Base-by-base conservation (phyloP, 2,329 filamentous ascomycete species). In the Fusarium sp. region DNA sequence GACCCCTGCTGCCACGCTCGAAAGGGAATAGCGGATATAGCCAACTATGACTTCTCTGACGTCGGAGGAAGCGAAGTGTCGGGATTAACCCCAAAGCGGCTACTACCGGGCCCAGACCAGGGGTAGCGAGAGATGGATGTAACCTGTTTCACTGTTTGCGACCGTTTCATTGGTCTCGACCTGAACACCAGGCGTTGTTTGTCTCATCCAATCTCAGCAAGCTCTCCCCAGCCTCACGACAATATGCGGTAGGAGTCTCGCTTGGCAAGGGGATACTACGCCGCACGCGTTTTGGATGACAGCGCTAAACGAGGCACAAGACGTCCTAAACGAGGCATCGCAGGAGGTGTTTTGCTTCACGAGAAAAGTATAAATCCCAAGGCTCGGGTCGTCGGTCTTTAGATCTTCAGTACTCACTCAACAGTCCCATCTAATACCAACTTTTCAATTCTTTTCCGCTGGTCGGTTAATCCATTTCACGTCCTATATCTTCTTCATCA, bases 371-470 rank as follows among this genome's bases (percentile, higher is more conserved):
- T 66, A 66, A 65, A 55, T 38, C 25, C 42, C 42, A 45, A 8
- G 38, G 10, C 19, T 9, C 12, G 37, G 29, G 33, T 52, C 27
- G 29, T 15, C 37, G 27, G 25, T 58, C 31, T 42, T 65, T 65
- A 25, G 16, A 14, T 66, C 63, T 23, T 27, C 63, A 66, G 63
- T 66, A 18, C 38, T 38, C 33, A 65, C 63, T 66, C 63, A 65
- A 29, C 61, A 62, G 48, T 33, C 37, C 25, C 38, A 56, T 49
- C 25, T 37, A 42, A 54, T 44, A 10, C 27, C 38, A 23, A 63
- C 61, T 29, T 29, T 65, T 66, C 63, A 38, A 48, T 66, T 66
- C 62, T 65, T 33, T 33, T 66, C 63, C 60, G 63, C 63, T 66
- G 63, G 63, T 44, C 63, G 63, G 60, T 55, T 65, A 55, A 55